Conservation (phyloP, 1,284 basidiomycete genomes). For the Rhodotorula glutinis region DNA sequence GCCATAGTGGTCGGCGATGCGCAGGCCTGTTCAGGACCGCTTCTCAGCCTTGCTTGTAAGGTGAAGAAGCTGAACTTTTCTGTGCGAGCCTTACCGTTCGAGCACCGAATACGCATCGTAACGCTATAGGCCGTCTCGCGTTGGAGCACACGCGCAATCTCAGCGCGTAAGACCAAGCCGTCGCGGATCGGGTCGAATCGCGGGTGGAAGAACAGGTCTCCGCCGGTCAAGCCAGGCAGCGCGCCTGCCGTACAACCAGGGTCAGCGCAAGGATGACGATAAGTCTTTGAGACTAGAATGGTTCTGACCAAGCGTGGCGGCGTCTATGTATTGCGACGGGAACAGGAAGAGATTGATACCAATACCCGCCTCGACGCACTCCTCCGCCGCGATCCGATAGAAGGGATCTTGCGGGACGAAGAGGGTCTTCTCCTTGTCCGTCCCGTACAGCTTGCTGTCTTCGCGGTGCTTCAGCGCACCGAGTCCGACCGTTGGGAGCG, state of each 20-base stretch:
- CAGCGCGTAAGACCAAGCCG: slow-evolving; percentile 63
- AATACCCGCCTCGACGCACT: slow-evolving; percentile 83
- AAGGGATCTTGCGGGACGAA: slow-evolving; percentile 70
- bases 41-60: background rate
- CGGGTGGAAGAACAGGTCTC: slow-evolving; percentile 89
- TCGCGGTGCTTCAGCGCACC: slow-evolving; percentile 63
- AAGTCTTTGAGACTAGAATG: background rate
- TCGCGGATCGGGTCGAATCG: slow-evolving; percentile 75
- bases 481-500: slow-evolving; percentile 72
- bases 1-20: slow-evolving; percentile 69
- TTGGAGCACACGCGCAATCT: slow-evolving; percentile 67
- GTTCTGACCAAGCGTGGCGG: slow-evolving; percentile 72
- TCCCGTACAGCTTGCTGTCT: slow-evolving; percentile 75
- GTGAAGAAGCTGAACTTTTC: too few relatives aligned
- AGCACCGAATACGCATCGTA: slow-evolving; percentile 77
- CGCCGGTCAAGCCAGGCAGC: slow-evolving; percentile 76
- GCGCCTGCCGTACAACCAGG: slow-evolving; percentile 37
- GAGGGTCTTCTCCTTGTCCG: slow-evolving; percentile 80
- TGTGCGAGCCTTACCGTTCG: slow-evolving; percentile 60
- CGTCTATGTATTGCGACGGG: slow-evolving; percentile 76
- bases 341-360: slow-evolving; percentile 88
- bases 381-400: slow-evolving; percentile 80
- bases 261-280: background rate
- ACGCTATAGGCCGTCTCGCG: slow-evolving; percentile 79
- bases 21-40: slow-evolving; percentile 57